These are phyloP conservation scores for Xylaria arbuscula DNA, from an alignment of 2,329 filamentous ascomycete genomes.

Conservation along the genomic window DNA sequence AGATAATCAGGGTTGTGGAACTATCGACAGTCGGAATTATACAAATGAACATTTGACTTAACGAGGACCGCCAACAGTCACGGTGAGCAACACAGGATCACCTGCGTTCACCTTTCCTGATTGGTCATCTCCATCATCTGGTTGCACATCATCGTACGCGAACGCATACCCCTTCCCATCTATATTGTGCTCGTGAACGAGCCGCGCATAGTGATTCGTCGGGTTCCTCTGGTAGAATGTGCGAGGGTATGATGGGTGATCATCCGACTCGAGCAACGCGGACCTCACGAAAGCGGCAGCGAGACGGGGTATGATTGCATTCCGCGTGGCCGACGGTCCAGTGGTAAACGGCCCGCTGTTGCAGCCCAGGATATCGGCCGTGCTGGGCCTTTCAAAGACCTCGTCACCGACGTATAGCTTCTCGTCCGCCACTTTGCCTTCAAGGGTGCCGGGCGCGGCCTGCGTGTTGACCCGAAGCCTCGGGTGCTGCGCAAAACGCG, in stretches of 20 bases:
- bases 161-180: conserved; percentile 70
- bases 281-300: conserved; percentile 66
- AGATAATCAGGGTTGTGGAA: background rate
- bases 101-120: conserved; percentile 66
- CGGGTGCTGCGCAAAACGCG: conserved; percentile 47
- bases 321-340: conserved; percentile 54
- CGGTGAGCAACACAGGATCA: conserved; percentile 60
- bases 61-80: conserved; percentile 60
- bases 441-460: conserved; percentile 64
- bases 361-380: conserved; percentile 74
- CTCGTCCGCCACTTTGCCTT: conserved; percentile 60
- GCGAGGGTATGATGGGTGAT: conserved; percentile 51
- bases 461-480: conserved; percentile 72
- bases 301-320: conserved; percentile 60
- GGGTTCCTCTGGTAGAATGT: conserved; percentile 55
- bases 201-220: conserved; percentile 68
- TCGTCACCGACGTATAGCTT: conserved; percentile 54
- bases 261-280: conserved; percentile 61
- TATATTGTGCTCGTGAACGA: conserved; percentile 65
- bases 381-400: conserved; percentile 66
- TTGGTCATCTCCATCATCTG: conserved; percentile 62
- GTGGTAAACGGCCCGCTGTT: conserved; percentile 70
- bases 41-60: background rate
- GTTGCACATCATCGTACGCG: conserved; percentile 70
- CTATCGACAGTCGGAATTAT: background rate